These are phyloP conservation scores for Wakefieldia striispora DNA, from an alignment of 768 basidiomycete genomes.

Conservation along the genomic window DNA sequence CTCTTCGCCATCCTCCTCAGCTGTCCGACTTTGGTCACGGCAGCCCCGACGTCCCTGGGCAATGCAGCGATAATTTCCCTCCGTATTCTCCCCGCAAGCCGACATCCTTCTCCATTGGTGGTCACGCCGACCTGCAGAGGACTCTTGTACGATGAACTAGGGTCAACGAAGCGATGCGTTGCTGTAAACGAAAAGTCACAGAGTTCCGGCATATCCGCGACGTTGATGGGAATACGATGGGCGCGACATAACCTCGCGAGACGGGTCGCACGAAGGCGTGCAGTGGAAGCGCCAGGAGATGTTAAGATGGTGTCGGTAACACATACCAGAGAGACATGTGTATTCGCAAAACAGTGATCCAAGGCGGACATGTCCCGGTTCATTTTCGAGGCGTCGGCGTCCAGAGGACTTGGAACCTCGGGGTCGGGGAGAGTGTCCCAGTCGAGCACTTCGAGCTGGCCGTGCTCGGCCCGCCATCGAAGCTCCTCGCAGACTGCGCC, in stretches of 20 bases:
- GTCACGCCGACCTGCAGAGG: conserved; percentile 78
- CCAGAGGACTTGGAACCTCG: conserved; percentile 25
- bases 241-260: conserved; percentile 55
- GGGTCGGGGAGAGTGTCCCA: conserved; percentile 43
- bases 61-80: conserved; percentile 79
- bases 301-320: conserved; percentile 74
- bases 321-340: conserved; percentile 55
- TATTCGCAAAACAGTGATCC: conserved; percentile 42
- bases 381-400: background rate
- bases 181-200: conserved; percentile 91
- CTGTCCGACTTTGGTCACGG: conserved; percentile 70
- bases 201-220: conserved; percentile 81
- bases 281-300: conserved; percentile 34
- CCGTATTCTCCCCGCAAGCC: conserved; percentile 74
- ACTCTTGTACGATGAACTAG: conserved; percentile 42
- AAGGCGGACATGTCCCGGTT: conserved; percentile 45
- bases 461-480: conserved; percentile 53
- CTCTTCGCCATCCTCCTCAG: conserved; percentile 57
- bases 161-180: conserved; percentile 74
- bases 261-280: conserved; percentile 49
- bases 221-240: conserved; percentile 73
- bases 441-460: conserved; percentile 59
- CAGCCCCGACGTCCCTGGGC: conserved; percentile 68
- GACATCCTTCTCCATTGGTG: conserved; percentile 89
- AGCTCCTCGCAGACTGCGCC: conserved; percentile 66